These are phyloP conservation scores for Sporothrix sp. DNA, from an alignment of 2,329 filamentous ascomycete species.

Conservation along the genomic window DNA sequence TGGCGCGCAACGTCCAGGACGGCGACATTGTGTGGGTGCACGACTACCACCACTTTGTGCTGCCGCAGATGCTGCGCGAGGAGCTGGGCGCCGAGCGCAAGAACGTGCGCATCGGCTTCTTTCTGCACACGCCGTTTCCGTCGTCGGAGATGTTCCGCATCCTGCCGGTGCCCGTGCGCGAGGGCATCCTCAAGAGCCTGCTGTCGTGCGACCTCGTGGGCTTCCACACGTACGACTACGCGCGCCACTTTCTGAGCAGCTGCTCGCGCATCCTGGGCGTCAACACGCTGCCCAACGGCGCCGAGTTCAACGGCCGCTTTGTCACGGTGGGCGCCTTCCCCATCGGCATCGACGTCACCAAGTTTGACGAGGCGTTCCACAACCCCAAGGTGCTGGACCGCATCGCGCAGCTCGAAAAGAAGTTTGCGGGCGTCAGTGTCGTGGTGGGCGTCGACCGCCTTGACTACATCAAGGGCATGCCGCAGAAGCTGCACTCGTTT, in stretches of 20 bases:
- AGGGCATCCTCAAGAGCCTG: constrained; percentile 76
- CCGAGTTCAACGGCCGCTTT: constrained; percentile 80
- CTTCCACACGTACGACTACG: constrained; percentile 98
- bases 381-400: constrained; percentile 79
- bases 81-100: constrained; percentile 72
- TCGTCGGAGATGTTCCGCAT: constrained; percentile 96
- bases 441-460: constrained; percentile 94
- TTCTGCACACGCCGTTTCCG: constrained; percentile 93
- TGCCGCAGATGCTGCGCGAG: constrained; percentile 89
- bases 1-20: constrained; percentile 80
- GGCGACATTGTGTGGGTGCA: constrained; percentile 97
- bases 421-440: constrained; percentile 91
- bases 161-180: constrained; percentile 84
- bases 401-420: constrained; percentile 73
- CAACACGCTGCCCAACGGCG: constrained; percentile 85
- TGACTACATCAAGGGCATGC: constrained; percentile 98
- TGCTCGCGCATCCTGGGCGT: constrained; percentile 79
- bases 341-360: constrained; percentile 95
- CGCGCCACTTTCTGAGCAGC: constrained; percentile 92
- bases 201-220: constrained; percentile 92
- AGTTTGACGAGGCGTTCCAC: constrained; percentile 82
- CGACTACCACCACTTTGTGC: constrained; percentile 95
- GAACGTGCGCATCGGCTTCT: constrained; percentile 97
- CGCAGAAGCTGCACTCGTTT: constrained; percentile 91
- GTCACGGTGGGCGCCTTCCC: constrained; percentile 92